Evolutionary conservation across 192 early-diverging fungal species (phyloP).

Genomic region (Mortierella claussenii): DNA sequence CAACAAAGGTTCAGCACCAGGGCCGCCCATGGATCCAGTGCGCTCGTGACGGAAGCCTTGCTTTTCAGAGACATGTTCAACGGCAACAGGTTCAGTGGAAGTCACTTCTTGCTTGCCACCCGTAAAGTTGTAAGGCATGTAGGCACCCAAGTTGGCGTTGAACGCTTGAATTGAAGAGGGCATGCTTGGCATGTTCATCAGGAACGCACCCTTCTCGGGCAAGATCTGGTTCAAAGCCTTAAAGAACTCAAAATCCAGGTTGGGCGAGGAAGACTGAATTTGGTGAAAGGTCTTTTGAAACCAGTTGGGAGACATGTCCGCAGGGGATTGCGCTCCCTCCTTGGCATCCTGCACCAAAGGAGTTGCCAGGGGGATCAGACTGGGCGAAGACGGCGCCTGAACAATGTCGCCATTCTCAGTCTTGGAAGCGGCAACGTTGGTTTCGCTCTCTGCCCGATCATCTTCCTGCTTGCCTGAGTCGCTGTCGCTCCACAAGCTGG

Average conservation of each 20-base stretch:
- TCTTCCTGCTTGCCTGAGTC: conserved; percentile 21
- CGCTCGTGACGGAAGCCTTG: conserved; percentile 13
- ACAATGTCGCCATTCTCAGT: conserved; percentile 25
- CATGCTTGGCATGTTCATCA: conserved; percentile 53
- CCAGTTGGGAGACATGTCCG: conserved; percentile 53
- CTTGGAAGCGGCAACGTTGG: not conserved
- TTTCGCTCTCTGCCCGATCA: not conserved
- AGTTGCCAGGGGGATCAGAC: conserved; percentile 39
- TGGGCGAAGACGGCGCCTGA: conserved; percentile 42
- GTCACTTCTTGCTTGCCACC: conserved; percentile 32
- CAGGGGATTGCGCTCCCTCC: conserved; percentile 33
- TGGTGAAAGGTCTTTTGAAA: conserved; percentile 56
- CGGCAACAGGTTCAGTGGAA: not conserved
- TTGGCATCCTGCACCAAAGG: conserved; percentile 42
- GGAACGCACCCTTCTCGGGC: conserved; percentile 48
- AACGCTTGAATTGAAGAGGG: conserved; percentile 47
- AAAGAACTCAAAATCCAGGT: conserved; percentile 41
- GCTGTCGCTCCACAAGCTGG: conserved; percentile 35
- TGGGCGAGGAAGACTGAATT: conserved; percentile 45
- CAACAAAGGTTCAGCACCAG: conserved; percentile 34
- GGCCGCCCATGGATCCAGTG: conserved; percentile 10
- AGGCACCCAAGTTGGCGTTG: conserved; percentile 48
- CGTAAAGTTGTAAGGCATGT: conserved; percentile 53
- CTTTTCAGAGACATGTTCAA: conserved; percentile 22
- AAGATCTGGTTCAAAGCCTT: conserved; percentile 47